Evolutionary conservation across 2,329 filamentous ascomycete genomes (phyloP).

Genomic region (Achaetomium macrosporum): DNA sequence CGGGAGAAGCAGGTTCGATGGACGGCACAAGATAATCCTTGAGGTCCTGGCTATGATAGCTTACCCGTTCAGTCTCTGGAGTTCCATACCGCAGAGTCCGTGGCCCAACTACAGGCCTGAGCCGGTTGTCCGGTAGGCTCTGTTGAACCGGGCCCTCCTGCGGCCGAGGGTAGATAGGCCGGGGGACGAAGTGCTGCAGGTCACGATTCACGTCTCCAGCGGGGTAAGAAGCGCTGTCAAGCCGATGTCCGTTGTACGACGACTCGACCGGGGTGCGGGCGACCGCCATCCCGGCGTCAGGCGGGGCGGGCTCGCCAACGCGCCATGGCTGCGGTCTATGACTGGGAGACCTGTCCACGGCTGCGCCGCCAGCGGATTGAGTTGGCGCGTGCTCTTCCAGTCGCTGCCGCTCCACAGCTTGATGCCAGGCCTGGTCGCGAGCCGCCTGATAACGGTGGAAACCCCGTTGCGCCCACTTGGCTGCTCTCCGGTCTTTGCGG

Average conservation of each 20-base stretch:
- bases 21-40: conserved; percentile 43
- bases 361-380: not conserved
- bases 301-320: conserved; percentile 1
- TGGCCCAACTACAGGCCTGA: conserved; percentile 21
- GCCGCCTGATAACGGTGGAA: conserved; percentile 42
- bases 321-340: conserved; percentile 13
- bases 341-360: conserved; percentile 16
- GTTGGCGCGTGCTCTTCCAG: conserved; percentile 16
- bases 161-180: conserved; percentile 4
- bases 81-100: conserved; percentile 8
- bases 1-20: conserved; percentile 40
- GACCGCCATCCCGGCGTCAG: conserved; percentile 5
- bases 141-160: conserved; percentile 2
- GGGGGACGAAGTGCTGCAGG: not conserved
- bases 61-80: conserved; percentile 18
- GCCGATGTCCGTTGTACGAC: conserved; percentile 2
- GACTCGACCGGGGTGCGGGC: conserved; percentile 8
- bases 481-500: conserved; percentile 22
- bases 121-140: conserved; percentile 3
- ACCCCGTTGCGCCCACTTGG: conserved; percentile 37
- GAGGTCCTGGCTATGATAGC: conserved; percentile 26
- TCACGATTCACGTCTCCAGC: not conserved
- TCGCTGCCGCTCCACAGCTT: conserved; percentile 29
- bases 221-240: conserved; percentile 1
- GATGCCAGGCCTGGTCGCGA: conserved; percentile 28